A percentile compares a stretch with the other conserved stretches of the same genome.
Evolutionary conservation across 176 grass and related monocot genomes (phyloP).

Genomic region (Olyra latifolia): DNA sequence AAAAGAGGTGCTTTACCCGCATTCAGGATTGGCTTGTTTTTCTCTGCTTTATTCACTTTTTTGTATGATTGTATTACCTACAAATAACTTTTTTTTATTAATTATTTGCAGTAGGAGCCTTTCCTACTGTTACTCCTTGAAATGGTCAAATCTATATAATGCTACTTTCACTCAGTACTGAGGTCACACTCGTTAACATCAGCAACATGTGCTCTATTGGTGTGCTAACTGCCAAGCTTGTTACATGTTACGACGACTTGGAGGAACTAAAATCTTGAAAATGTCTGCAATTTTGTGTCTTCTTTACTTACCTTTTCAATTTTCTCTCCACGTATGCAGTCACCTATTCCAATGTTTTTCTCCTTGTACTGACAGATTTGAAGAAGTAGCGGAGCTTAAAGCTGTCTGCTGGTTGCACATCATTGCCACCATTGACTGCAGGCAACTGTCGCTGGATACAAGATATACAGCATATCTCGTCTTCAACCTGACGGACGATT

Average conservation of each 20-base stretch:
- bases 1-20: too few relatives aligned
- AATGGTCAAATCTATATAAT: too few relatives aligned
- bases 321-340: neutral
- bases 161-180: too few relatives aligned
- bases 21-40: too few relatives aligned
- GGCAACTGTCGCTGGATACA: conserved; percentile 19
- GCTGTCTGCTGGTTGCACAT: conserved; percentile 53
- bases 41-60: too few relatives aligned
- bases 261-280: neutral
- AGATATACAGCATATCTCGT: conserved; percentile 39
- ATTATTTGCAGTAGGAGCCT: too few relatives aligned
- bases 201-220: neutral
- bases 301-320: too few relatives aligned
- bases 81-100: too few relatives aligned
- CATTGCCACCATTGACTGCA: conserved; percentile 22
- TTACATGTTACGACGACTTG: neutral
- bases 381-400: conserved; percentile 27
- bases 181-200: neutral
- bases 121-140: too few relatives aligned
- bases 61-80: too few relatives aligned
- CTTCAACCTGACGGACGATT: neutral
- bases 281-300: neutral
- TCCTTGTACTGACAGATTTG: conserved; percentile 20
- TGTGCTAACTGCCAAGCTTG: too few relatives aligned
- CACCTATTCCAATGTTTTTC: neutral